These are phyloP conservation scores for Azolla pinnata DNA, from an alignment of 75 land plant species.

Conservation along the genomic window DNA sequence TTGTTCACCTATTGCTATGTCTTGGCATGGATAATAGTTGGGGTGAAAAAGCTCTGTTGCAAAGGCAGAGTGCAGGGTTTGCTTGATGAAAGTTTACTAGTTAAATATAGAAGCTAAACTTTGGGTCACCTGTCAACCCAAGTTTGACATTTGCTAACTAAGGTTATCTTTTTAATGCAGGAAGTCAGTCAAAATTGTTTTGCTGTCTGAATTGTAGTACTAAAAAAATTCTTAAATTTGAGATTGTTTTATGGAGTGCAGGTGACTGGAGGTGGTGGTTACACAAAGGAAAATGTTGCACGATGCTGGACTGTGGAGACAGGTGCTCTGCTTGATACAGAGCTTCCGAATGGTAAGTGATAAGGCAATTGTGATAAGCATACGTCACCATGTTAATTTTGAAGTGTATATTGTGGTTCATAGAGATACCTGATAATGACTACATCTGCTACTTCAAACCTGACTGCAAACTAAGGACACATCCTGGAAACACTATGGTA, in stretches of 20 bases:
- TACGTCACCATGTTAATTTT: no score
- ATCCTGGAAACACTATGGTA: slow-evolving; percentile 53
- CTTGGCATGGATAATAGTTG: no score
- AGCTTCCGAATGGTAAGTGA: slow-evolving; percentile 76
- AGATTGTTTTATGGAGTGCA: slow-evolving; percentile 12
- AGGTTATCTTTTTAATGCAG: no score
- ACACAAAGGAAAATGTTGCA: slow-evolving; percentile 98
- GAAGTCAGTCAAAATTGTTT: no score
- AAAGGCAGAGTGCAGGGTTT: no score
- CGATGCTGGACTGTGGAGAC: slow-evolving; percentile 99
- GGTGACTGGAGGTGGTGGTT: slow-evolving; percentile 99
- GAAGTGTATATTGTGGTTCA: not conserved
- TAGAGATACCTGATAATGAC: slow-evolving; percentile 97
- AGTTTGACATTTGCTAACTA: no score
- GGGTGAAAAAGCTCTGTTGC: no score
- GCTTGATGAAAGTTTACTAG: no score
- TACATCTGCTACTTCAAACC: slow-evolving; percentile 90
- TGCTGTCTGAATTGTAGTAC: no score
- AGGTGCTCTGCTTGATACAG: slow-evolving; percentile 80
- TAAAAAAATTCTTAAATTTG: not conserved
- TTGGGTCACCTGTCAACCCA: no score
- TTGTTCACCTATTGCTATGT: no score
- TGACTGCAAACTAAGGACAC: slow-evolving; percentile 60
- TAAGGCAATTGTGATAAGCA: not conserved
- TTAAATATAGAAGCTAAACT: not conserved